phyloP scores from a whole-genome alignment of 2,329 filamentous ascomycete species.

The Pseudogymnoascus sp. region DNA sequence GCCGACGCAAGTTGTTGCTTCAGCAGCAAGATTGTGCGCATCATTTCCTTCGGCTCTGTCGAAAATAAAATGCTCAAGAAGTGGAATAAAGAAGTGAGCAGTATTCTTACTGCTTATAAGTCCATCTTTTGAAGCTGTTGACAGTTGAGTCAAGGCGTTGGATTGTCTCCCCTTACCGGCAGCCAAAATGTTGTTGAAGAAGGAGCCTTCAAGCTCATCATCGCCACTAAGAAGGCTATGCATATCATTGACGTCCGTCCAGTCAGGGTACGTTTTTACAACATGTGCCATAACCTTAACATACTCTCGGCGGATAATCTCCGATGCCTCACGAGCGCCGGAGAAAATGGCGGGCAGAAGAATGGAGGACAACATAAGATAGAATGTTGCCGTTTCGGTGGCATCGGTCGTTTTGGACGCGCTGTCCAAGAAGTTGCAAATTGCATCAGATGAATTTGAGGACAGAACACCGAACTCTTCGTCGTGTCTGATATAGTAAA shows the following conservation, averaged over 20 bases:
- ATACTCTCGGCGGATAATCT: conserved; percentile 77
- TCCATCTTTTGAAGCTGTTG: conserved; percentile 54
- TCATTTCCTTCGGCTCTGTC: conserved; percentile 64
- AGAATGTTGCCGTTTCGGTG: conserved; percentile 40
- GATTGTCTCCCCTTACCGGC: conserved; percentile 81
- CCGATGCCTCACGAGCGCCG: conserved; percentile 69
- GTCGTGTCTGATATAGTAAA: conserved; percentile 77
- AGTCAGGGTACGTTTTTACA: conserved; percentile 60
- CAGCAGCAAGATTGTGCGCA: conserved; percentile 77
- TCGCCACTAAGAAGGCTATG: conserved; percentile 57
- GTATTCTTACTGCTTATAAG: conserved; percentile 69
- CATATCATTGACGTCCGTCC: conserved; percentile 67
- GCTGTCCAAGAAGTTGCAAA: conserved; percentile 70
- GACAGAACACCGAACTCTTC: conserved; percentile 81
- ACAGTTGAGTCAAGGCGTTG: conserved; percentile 71
- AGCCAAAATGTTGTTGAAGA: conserved; percentile 88
- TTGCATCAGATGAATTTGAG: conserved; percentile 68
- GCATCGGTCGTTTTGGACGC: conserved; percentile 37
- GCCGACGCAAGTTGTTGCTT: conserved; percentile 75
- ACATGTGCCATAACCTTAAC: conserved; percentile 72
- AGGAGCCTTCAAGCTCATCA: conserved; percentile 54
- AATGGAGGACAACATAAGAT: conserved; percentile 51
- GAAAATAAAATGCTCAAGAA: conserved; percentile 92
- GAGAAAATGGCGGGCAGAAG: conserved; percentile 69
- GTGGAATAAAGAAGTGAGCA: conserved; percentile 77